These are phyloP conservation scores for Dothiorella sarmentorum DNA, from an alignment of 2,329 filamentous ascomycete species.

Conservation along the genomic window DNA sequence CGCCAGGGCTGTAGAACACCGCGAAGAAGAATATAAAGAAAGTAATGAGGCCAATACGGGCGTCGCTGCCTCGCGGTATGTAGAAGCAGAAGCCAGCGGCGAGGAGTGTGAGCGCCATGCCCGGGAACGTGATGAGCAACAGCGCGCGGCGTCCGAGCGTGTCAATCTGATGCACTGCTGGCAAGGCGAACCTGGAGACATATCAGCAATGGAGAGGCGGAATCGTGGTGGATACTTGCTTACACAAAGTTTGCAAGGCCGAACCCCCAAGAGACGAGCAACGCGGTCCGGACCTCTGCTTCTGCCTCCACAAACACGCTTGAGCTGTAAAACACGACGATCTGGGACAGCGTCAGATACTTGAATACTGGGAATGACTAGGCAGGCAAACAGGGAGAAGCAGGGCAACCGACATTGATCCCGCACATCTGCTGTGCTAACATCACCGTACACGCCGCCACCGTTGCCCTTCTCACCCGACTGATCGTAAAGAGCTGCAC, in stretches of 20 bases:
- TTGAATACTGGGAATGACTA: too few relatives aligned
- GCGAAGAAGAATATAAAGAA: slow-evolving; percentile 50
- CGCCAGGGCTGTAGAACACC: slow-evolving; percentile 48
- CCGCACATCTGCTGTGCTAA: slow-evolving; percentile 32
- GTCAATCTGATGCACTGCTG: slow-evolving; percentile 47
- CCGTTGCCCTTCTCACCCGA: slow-evolving; percentile 27
- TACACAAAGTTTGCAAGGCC: slow-evolving; percentile 44
- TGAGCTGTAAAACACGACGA: slow-evolving; percentile 7
- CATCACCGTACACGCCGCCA: slow-evolving; percentile 30
- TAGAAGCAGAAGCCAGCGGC: slow-evolving; percentile 45
- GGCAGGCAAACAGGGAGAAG: too few relatives aligned
- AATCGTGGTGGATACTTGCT: not conserved
- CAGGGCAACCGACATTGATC: slow-evolving; percentile 30
- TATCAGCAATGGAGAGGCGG: not conserved
- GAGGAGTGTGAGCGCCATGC: slow-evolving; percentile 50
- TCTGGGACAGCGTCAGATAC: slow-evolving; percentile 11
- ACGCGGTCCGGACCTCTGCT: slow-evolving; percentile 23
- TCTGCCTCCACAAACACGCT: slow-evolving; percentile 1
- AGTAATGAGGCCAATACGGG: slow-evolving; percentile 32
- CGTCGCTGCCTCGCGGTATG: slow-evolving; percentile 25
- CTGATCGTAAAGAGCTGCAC: slow-evolving; percentile 25
- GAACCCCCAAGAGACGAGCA: slow-evolving; percentile 43
- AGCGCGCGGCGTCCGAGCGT: slow-evolving; percentile 40
- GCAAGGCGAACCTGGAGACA: slow-evolving; percentile 36
- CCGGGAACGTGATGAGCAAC: slow-evolving; percentile 45